A percentile compares a stretch with the other conserved stretches of the same genome.
Conservation (phyloP, 768 basidiomycete species). For the Mycena filopes region DNA sequence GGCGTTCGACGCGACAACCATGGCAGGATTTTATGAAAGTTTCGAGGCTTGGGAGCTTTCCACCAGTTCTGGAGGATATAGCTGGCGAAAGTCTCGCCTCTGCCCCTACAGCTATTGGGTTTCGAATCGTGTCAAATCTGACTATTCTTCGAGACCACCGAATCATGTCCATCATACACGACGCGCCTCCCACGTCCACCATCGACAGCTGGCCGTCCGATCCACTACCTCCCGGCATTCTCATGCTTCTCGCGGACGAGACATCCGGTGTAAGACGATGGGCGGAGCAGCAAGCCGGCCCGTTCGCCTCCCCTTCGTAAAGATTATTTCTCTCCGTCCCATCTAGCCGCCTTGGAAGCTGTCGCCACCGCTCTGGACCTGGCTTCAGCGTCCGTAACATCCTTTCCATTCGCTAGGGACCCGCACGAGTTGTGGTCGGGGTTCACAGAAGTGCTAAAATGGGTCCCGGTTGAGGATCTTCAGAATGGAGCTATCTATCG, state of each 20-base stretch:
- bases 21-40: constrained; percentile 66
- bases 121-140: constrained; percentile 73
- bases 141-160: constrained; percentile 62
- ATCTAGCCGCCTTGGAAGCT: constrained; percentile 56
- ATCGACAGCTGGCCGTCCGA: constrained; percentile 66
- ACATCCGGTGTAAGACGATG: constrained; percentile 63
- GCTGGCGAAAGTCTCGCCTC: constrained; percentile 49
- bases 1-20: constrained; percentile 62
- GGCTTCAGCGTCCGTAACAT: constrained; percentile 20
- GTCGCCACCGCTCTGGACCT: constrained; percentile 48
- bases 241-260: constrained; percentile 67
- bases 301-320: constrained; percentile 57
- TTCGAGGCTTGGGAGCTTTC: constrained; percentile 76
- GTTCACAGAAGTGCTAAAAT: constrained; percentile 55
- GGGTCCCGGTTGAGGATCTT: constrained; percentile 58
- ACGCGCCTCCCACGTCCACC: constrained; percentile 46
- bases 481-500: constrained; percentile 38
- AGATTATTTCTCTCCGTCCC: constrained; percentile 59
- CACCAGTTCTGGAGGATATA: constrained; percentile 62
- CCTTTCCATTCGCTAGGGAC: constrained; percentile 49
- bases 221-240: constrained; percentile 67
- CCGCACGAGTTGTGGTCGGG: constrained; percentile 64
- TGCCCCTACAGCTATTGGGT: constrained; percentile 62
- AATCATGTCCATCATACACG: constrained; percentile 55
- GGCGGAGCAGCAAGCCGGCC: constrained; percentile 61